Evolutionary conservation across 75 land plant species (phyloP).

Genomic region (Sequoia sempervirens): DNA sequence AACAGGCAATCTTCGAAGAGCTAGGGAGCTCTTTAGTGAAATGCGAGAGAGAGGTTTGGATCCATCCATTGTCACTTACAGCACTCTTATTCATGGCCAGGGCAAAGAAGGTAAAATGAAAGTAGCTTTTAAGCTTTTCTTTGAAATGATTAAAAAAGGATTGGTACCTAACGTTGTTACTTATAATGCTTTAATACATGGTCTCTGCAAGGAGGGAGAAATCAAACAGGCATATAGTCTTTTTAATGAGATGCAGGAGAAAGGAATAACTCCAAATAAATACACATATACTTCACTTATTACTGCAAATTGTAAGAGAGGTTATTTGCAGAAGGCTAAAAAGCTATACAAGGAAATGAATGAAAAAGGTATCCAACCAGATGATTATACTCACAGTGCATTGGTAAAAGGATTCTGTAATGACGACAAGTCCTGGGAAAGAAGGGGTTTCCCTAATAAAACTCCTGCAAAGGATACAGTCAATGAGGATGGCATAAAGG

Average conservation of each 20-base stretch:
- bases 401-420: constrained; percentile 35
- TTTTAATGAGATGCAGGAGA: constrained; percentile 48
- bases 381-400: constrained; percentile 39
- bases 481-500: not conserved
- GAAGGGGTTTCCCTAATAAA: not conserved
- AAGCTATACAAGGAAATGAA: constrained; percentile 55
- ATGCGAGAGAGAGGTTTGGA: constrained; percentile 33
- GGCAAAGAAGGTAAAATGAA: constrained; percentile 36
- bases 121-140: constrained; percentile 28
- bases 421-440: constrained; percentile 9
- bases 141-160: constrained; percentile 40
- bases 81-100: constrained; percentile 46
- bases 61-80: constrained; percentile 58
- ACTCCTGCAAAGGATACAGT: not conserved
- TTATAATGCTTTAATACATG: constrained; percentile 55
- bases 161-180: constrained; percentile 50
- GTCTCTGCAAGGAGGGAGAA: constrained; percentile 32
- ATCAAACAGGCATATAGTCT: constrained; percentile 37
- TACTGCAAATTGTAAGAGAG: constrained; percentile 42
- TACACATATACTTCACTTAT: constrained; percentile 64
- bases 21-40: constrained; percentile 29
- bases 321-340: constrained; percentile 43
- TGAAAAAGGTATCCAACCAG: constrained; percentile 45
- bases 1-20: constrained; percentile 24
- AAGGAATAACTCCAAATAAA: constrained; percentile 55